A percentile compares a stretch with the other conserved stretches of the same genome.
These are phyloP conservation scores for Chalciporus sp. DNA, from an alignment of 1,284 basidiomycete genomes.

Conservation along the genomic window DNA sequence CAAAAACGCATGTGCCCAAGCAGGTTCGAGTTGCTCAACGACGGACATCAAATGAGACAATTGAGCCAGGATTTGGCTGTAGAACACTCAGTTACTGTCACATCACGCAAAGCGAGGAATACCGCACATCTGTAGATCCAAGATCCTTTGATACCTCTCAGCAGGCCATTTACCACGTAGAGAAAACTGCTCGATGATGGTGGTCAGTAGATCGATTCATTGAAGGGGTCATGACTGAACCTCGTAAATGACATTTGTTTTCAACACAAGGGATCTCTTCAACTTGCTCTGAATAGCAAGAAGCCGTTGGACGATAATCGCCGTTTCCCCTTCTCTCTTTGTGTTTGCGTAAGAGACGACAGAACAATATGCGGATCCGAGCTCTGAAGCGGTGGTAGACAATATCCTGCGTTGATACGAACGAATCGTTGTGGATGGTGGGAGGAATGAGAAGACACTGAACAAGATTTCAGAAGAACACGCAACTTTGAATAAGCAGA, in stretches of 20 bases:
- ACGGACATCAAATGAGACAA: constrained; percentile 68
- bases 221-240: constrained; percentile 35
- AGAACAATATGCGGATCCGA: constrained; percentile 68
- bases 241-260: constrained; percentile 67
- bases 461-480: constrained; percentile 5
- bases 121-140: constrained; percentile 63
- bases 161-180: constrained; percentile 71
- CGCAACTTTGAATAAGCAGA: not conserved
- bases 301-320: constrained; percentile 57
- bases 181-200: constrained; percentile 52
- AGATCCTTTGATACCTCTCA: constrained; percentile 63
- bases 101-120: constrained; percentile 25
- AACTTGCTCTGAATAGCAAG: constrained; percentile 69
- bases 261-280: constrained; percentile 55
- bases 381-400: constrained; percentile 61
- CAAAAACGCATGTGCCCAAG: constrained; percentile 78
- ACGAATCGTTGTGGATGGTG: constrained; percentile 70
- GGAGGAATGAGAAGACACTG: constrained; percentile 69
- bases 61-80: constrained; percentile 60
- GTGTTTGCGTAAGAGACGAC: constrained; percentile 67
- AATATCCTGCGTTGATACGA: constrained; percentile 65
- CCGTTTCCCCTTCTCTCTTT: constrained; percentile 45
- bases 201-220: not conserved
- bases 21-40: constrained; percentile 64
- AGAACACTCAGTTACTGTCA: not conserved